Percentiles rank a stretch among this genome's conserved stretches.
These are phyloP conservation scores for Aspergillus novofumigatus DNA, from an alignment of 2,329 filamentous ascomycete genomes.

Conservation along the genomic window DNA sequence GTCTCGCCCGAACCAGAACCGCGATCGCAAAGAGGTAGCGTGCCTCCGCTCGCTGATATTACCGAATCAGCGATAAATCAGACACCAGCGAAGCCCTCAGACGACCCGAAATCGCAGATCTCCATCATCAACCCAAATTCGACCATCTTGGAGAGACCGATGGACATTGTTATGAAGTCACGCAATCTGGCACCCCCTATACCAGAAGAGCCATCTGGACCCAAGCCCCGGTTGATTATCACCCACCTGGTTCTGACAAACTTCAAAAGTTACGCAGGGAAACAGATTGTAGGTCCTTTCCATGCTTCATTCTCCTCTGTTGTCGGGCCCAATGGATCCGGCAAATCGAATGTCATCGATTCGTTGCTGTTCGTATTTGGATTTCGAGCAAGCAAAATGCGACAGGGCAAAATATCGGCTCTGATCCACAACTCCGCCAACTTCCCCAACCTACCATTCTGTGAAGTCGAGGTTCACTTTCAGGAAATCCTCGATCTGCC, in stretches of 20 bases:
- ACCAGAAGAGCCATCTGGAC: conserved; percentile 68
- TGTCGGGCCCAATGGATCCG: conserved; percentile 94
- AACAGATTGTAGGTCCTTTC: conserved; percentile 93
- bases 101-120: conserved; percentile 47
- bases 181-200: conserved; percentile 63
- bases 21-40: conserved; percentile 38
- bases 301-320: conserved; percentile 97
- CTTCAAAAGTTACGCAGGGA: conserved; percentile 97
- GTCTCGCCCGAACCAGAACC: conserved; percentile 47
- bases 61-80: conserved; percentile 65
- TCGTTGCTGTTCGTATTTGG: conserved; percentile 98
- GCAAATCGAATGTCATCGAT: conserved; percentile 98
- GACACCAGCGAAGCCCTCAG: conserved; percentile 41
- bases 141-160: conserved; percentile 77
- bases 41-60: conserved; percentile 68
- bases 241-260: conserved; percentile 89
- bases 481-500: conserved; percentile 89
- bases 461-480: conserved; percentile 96
- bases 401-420: conserved; percentile 96
- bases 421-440: conserved; percentile 95
- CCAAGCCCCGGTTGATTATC: conserved; percentile 86
- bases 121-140: conserved; percentile 69
- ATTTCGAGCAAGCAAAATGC: conserved; percentile 98
- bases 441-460: conserved; percentile 78
- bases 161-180: conserved; percentile 90